Percentiles rank a stretch among this genome's conserved stretches.
phyloP scores from a whole-genome alignment of 345 rosid genomes.

The Euclidium syriacum region DNA sequence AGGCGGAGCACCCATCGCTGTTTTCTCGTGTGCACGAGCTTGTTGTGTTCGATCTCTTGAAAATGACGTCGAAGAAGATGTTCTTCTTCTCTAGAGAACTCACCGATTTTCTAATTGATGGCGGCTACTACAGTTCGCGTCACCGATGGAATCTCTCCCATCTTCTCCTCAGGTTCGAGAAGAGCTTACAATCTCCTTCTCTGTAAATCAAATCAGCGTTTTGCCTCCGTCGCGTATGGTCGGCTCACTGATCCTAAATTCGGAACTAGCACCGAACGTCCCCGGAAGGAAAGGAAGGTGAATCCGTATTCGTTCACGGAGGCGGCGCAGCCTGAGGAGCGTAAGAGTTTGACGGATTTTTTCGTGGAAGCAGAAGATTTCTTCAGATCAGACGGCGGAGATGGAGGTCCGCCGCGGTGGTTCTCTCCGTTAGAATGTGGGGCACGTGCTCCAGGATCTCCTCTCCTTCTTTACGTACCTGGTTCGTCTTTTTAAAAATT shows the following conservation, averaged over 20 bases:
- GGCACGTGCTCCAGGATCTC: constrained; percentile 31
- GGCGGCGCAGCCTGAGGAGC: constrained; percentile 18
- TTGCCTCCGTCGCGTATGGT: neutral
- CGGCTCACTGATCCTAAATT: neutral
- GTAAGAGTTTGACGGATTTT: constrained; percentile 39
- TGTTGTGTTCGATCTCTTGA: constrained; percentile 23
- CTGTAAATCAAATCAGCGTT: neutral
- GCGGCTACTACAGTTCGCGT: constrained; percentile 9
- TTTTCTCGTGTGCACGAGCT: constrained; percentile 18
- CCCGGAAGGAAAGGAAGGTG: neutral
- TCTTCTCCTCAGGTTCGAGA: neutral
- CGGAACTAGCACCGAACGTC: neutral
- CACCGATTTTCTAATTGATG: constrained; percentile 1
- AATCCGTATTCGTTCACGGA: constrained; percentile 21
- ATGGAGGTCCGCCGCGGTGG: constrained; percentile 67
- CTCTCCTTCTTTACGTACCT: constrained; percentile 56
- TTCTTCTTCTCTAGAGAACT: neutral
- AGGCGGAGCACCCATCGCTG: constrained; percentile 18
- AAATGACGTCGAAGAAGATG: neutral
- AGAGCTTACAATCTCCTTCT: neutral
- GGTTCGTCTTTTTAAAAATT: constrained; percentile 26
- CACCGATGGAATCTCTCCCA: constrained; percentile 20
- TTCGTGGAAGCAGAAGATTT: constrained; percentile 34
- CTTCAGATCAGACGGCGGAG: constrained; percentile 37
- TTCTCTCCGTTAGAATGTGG: constrained; percentile 56